Evolutionary conservation across 371 early-diverging fungal genomes (phyloP).

Genomic region (Lichtheimia corymbifera): DNA sequence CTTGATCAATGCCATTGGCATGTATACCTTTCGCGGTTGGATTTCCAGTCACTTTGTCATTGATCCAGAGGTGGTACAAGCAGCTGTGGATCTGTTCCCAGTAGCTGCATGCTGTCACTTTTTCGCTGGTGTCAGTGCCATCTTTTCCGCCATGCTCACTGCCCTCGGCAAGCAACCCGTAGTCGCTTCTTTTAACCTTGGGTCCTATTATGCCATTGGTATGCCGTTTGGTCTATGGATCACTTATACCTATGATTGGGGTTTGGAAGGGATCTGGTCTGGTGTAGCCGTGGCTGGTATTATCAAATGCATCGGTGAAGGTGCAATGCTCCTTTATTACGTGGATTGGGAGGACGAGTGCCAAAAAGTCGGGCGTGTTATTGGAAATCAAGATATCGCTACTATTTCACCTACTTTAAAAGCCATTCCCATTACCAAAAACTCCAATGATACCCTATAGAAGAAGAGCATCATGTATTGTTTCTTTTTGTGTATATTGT

Average conservation of each 20-base stretch:
- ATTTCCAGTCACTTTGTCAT: constrained; percentile 45
- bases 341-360: constrained; percentile 38
- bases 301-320: constrained; percentile 34
- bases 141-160: constrained; percentile 37
- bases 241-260: constrained; percentile 28
- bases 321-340: constrained; percentile 12
- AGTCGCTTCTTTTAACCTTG: constrained; percentile 37
- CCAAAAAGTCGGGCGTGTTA: constrained; percentile 15
- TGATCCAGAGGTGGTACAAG: constrained; percentile 48
- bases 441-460: no score
- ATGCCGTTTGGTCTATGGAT: constrained; percentile 41
- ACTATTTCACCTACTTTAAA: no score
- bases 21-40: constrained; percentile 21
- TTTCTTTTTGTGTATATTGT: no score
- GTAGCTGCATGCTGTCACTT: constrained; percentile 79
- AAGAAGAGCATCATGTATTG: no score
- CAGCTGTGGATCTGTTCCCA: constrained; percentile 58
- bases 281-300: constrained; percentile 37
- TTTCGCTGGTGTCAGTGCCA: constrained; percentile 40
- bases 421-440: no score
- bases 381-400: constrained; percentile 23
- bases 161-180: constrained; percentile 40
- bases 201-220: constrained; percentile 35
- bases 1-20: constrained; percentile 19
- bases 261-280: constrained; percentile 40